A percentile compares a stretch with the other conserved stretches of the same genome.
Evolutionary conservation across 2,329 filamentous ascomycete genomes (phyloP).

Genomic region (Cytospora piceae): DNA sequence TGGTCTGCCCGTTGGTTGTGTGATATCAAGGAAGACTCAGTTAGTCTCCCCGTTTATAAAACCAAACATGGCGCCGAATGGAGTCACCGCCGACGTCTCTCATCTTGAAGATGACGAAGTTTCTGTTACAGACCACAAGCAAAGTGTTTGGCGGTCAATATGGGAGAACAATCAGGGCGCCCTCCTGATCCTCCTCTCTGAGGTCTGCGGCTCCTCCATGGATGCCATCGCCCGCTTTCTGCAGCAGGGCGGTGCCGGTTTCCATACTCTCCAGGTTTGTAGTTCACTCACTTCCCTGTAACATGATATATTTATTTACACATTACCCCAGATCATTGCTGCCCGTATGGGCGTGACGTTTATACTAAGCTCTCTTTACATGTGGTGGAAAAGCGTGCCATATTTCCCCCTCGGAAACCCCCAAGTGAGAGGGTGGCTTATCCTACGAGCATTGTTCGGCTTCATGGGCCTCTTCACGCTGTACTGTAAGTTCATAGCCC

Average conservation of each 20-base stretch:
- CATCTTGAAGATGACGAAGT: background rate
- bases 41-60: background rate
- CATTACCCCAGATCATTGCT: constrained; percentile 16
- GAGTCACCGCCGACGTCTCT: background rate
- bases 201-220: constrained; percentile 27
- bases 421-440: constrained; percentile 26
- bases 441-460: constrained; percentile 27
- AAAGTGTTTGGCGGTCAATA: constrained; percentile 19
- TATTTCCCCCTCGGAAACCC: constrained; percentile 28
- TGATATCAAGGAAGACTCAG: background rate
- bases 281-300: background rate
- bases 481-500: constrained; percentile 19
- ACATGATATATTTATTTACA: background rate
- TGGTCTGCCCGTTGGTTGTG: background rate
- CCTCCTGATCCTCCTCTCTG: constrained; percentile 25
- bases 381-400: constrained; percentile 27
- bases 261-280: constrained; percentile 26
- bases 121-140: background rate
- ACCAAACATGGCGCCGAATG: constrained; percentile 11
- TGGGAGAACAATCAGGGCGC: constrained; percentile 29
- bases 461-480: constrained; percentile 28
- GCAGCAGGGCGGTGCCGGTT: constrained; percentile 25
- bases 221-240: constrained; percentile 27
- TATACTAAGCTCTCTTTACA: constrained; percentile 22
- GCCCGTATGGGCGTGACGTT: constrained; percentile 28